Conservation (phyloP, 352 stramenopile species). For the Phytophthora multivora region DNA sequence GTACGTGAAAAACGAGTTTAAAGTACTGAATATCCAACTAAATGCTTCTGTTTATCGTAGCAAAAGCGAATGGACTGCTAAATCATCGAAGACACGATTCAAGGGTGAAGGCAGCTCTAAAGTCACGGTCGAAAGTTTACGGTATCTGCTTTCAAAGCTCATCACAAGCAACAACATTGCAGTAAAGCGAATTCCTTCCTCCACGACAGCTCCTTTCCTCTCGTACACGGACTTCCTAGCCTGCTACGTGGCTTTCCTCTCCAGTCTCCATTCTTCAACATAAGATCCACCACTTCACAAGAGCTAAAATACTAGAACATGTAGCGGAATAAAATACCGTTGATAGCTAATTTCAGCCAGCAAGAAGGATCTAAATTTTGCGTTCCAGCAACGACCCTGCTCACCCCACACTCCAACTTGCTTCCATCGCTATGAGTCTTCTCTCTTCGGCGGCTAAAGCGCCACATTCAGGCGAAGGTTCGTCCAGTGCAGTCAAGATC, state of each 20-base stretch:
- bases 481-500: conserved; percentile 8
- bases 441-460: conserved; percentile 11
- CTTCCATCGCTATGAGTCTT: conserved; percentile 17
- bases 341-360: neutral
- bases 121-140: conserved; percentile 38
- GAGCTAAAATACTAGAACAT: neutral
- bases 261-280: conserved; percentile 25
- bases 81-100: neutral
- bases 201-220: conserved; percentile 44
- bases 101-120: neutral
- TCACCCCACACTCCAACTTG: conserved; percentile 9
- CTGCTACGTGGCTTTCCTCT: conserved; percentile 55
- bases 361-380: conserved; percentile 8
- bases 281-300: conserved; percentile 7
- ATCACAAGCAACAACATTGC: conserved; percentile 39
- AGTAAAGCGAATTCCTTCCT: conserved; percentile 30
- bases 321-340: conserved; percentile 24
- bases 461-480: conserved; percentile 3
- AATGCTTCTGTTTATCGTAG: neutral
- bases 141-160: conserved; percentile 46
- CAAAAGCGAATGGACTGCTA: conserved; percentile 6
- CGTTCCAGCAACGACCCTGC: neutral
- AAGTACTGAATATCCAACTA: neutral
- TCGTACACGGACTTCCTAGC: conserved; percentile 76
- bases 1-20: conserved; percentile 24